Percentiles rank a stretch among this genome's conserved stretches.
Conservation (phyloP, 208 protist genomes). For the Acanthamoeba rhysodes region DNA sequence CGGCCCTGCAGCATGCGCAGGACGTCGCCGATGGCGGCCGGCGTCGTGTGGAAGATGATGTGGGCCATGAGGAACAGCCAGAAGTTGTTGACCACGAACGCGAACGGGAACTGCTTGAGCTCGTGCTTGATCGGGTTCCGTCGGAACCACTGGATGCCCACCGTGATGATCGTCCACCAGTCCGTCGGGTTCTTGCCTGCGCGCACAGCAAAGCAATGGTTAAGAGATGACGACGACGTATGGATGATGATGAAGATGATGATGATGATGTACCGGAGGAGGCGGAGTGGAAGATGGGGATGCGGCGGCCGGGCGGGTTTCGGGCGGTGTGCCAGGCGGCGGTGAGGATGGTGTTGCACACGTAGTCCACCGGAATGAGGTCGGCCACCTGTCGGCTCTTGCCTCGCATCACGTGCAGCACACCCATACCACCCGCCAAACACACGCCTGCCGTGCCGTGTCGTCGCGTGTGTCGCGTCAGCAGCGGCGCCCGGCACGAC, state of each 20-base stretch:
- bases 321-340: conserved; percentile 34
- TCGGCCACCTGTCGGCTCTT: conserved; percentile 24
- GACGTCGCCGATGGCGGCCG: not conserved
- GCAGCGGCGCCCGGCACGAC: too few species aligned
- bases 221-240: too few species aligned
- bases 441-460: not conserved
- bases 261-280: conserved; percentile 10
- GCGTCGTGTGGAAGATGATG: conserved; percentile 3
- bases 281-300: conserved; percentile 36
- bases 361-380: conserved; percentile 43
- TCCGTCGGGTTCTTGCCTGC: conserved; percentile 30
- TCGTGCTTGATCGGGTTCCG: conserved; percentile 45
- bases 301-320: conserved; percentile 28
- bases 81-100: conserved; percentile 30
- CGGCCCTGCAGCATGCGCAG: conserved; percentile 10
- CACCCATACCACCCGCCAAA: conserved; percentile 2
- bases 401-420: conserved; percentile 46
- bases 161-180: conserved; percentile 23
- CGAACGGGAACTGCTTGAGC: conserved; percentile 55
- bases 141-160: conserved; percentile 32
- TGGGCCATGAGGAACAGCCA: conserved; percentile 7
- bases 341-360: conserved; percentile 46
- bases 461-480: not conserved
- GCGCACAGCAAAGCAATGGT: not conserved
- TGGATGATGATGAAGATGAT: too few species aligned